Evolutionary conservation across 352 stramenopile species (phyloP), one percentile per base, ranked within the genome.

Genomic region (Pseudoperonospora humuli): DNA sequence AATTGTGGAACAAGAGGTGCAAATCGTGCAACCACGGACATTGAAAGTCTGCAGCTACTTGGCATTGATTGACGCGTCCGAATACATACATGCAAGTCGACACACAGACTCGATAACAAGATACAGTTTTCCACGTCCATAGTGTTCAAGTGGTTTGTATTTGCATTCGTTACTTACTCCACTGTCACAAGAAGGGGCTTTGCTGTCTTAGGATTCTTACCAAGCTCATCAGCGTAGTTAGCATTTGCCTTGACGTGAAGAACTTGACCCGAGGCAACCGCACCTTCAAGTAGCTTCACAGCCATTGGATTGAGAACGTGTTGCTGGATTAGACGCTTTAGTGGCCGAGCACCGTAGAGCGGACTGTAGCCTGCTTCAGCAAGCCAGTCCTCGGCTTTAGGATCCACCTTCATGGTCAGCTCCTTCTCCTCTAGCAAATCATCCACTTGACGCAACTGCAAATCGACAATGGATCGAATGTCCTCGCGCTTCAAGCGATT

Each of bases 291-390:
- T 45, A 98, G 76, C 48, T 86, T 84, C 44, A 95, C 73, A 15
- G 95, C 92, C 58, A 98, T 84, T 5, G 89, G 83, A 28, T 95
- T 98, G 55, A 98, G 86, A 18, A 99, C 45, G 45, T 98, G 74
- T 42, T 96, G 89, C 58, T 98, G 93, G 45, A 99, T 97, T 14
- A 93, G 74, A 25, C 95, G 76, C 69, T 98, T 98, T 15, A 99
- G 70, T 23, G 96, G 96, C 29, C 96, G 80, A 10, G 95, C 96
- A 53, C 96, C 96, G 57, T 98, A 99, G 7, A 90, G 70, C 18
- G 94, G 87, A 64, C 98, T 97, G 60, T 97, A 99, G 3, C 93
- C 95, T 26, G 83, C 69, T 5, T 96, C 83, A 1, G 86, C 86
- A 7, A 99, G 62, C 65, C 85, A 97, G 19, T 97, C 77, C 38